phyloP scores from a whole-genome alignment of 495 filamentous ascomycete species.

The Penicillium alfredii region DNA sequence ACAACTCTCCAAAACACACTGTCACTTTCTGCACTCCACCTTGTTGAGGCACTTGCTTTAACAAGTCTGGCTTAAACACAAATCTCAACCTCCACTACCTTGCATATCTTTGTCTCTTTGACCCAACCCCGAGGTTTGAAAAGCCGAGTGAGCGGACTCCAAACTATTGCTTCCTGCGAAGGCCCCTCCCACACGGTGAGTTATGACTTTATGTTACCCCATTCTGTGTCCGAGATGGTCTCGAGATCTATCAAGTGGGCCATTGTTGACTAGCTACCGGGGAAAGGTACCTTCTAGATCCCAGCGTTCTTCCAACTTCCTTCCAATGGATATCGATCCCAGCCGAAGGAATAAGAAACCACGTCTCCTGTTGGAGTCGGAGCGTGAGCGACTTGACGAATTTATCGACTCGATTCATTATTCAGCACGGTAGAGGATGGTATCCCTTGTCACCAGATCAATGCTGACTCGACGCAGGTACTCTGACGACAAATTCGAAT shows the following conservation, averaged over 20 bases:
- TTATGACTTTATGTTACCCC: no score
- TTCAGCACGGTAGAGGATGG: conserved; percentile 67
- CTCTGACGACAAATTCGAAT: conserved; percentile 82
- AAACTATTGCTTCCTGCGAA: no score
- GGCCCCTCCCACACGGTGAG: no score
- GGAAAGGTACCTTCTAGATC: not conserved
- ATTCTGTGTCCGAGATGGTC: no score
- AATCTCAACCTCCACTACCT: no score
- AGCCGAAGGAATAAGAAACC: conserved; percentile 78
- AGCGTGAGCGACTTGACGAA: conserved; percentile 79
- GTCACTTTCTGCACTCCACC: no score
- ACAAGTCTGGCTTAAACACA: no score
- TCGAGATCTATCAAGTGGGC: not conserved
- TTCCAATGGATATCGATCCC: conserved; percentile 65
- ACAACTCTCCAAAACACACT: not conserved
- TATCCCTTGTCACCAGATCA: not conserved
- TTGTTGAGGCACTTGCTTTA: no score
- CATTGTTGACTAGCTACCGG: not conserved
- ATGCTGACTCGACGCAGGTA: conserved; percentile 50
- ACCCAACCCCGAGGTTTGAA: no score
- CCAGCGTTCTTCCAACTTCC: not conserved
- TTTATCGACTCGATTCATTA: conserved; percentile 92
- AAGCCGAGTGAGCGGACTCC: no score
- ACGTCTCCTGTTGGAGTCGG: conserved; percentile 69
- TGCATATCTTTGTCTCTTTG: no score